phyloP scores from a whole-genome alignment of 1,139 yeast species.

The Geotrichum phurueaensis region DNA sequence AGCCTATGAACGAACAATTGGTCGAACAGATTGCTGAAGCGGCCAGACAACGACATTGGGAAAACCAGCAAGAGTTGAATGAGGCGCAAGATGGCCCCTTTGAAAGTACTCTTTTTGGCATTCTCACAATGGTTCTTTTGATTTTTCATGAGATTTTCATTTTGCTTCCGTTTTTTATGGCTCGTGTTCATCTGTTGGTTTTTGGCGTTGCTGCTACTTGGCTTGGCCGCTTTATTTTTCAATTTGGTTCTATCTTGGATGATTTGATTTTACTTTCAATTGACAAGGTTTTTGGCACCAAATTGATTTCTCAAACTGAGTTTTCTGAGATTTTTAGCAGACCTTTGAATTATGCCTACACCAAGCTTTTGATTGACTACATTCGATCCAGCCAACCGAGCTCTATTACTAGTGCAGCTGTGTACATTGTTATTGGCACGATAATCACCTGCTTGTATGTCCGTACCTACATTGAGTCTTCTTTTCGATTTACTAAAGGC shows the following conservation, averaged over 20 bases:
- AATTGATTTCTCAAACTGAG: background rate
- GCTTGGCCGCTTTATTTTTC: background rate
- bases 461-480: slow-evolving; percentile 20
- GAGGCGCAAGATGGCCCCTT: background rate
- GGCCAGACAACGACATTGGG: background rate
- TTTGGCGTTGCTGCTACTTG: slow-evolving; percentile 3
- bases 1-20: slow-evolving; percentile 28
- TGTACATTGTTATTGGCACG: slow-evolving; percentile 21
- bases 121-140: slow-evolving; percentile 18
- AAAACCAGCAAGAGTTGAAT: background rate
- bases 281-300: background rate
- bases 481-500: slow-evolving; percentile 18
- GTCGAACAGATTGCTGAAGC: slow-evolving; percentile 10
- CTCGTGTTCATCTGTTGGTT: slow-evolving; percentile 4
- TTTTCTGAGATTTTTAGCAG: slow-evolving; percentile 1
- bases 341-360: slow-evolving; percentile 1
- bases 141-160: slow-evolving; percentile 9
- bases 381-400: slow-evolving; percentile 17
- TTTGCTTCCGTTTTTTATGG: background rate
- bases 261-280: slow-evolving; percentile 2
- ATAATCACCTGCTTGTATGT: slow-evolving; percentile 16
- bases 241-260: slow-evolving; percentile 3
- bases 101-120: background rate
- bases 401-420: slow-evolving; percentile 20
- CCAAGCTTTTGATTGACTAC: slow-evolving; percentile 4